A percentile compares a stretch with the other conserved stretches of the same genome.
Evolutionary conservation across 805 yeast species (phyloP).

Genomic region (Wickerhamomyces subpelliculosus): DNA sequence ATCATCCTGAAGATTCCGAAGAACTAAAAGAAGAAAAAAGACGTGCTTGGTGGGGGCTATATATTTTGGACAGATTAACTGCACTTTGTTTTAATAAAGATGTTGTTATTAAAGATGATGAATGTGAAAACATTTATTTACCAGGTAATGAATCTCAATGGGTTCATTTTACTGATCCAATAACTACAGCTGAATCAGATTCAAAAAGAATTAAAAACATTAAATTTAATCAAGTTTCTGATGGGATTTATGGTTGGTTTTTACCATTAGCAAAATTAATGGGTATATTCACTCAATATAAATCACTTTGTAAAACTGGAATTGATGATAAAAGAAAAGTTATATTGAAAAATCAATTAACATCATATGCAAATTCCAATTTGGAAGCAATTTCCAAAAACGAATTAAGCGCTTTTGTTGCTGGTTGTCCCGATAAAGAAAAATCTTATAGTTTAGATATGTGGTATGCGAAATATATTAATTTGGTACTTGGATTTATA

Average conservation of each 20-base stretch:
- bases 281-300: slow-evolving; percentile 22
- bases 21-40: slow-evolving; percentile 31
- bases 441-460: slow-evolving; percentile 7
- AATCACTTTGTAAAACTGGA: not conserved
- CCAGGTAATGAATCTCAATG: slow-evolving; percentile 30
- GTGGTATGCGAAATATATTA: slow-evolving; percentile 17
- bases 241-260: slow-evolving; percentile 33
- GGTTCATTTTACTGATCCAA: slow-evolving; percentile 17
- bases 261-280: slow-evolving; percentile 27
- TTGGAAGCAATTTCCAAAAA: slow-evolving; percentile 9
- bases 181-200: slow-evolving; percentile 25
- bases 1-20: slow-evolving; percentile 10
- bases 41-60: slow-evolving; percentile 35
- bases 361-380: slow-evolving; percentile 14
- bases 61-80: slow-evolving; percentile 31
- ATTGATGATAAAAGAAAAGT: not conserved
- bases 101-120: slow-evolving; percentile 25
- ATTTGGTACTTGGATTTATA: slow-evolving; percentile 12
- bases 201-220: slow-evolving; percentile 20
- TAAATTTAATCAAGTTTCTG: slow-evolving; percentile 19
- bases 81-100: slow-evolving; percentile 30
- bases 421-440: slow-evolving; percentile 11
- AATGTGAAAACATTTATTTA: slow-evolving; percentile 21
- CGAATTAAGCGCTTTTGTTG: slow-evolving; percentile 9
- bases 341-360: slow-evolving; percentile 8